Conservation (phyloP, 1,284 basidiomycete genomes). For the Violaceomyces palustris region DNA sequence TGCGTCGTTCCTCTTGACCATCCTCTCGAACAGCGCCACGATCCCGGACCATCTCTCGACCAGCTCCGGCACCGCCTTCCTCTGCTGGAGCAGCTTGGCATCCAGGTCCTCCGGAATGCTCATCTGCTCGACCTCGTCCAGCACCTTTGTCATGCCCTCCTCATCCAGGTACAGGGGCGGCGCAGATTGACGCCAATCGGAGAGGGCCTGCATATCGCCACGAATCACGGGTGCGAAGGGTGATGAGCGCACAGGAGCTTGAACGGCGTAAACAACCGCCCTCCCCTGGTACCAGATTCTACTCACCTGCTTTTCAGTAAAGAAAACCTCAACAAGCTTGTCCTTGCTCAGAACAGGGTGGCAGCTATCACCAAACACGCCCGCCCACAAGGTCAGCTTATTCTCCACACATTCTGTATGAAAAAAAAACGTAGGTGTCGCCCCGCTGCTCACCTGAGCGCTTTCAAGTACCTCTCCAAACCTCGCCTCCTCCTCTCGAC, state of each 20-base stretch:
- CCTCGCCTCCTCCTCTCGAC: slow-evolving; percentile 24
- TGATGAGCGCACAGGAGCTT: too few species aligned
- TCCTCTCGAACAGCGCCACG: slow-evolving; percentile 24
- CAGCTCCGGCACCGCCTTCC: slow-evolving; percentile 19
- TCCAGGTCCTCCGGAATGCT: slow-evolving; percentile 25
- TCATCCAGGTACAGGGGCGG: slow-evolving; percentile 28
- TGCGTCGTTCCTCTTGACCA: slow-evolving; percentile 27
- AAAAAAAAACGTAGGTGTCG: too few species aligned
- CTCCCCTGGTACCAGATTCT: too few species aligned
- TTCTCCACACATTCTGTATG: too few species aligned
- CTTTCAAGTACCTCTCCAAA: slow-evolving; percentile 23
- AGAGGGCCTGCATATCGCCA: too few species aligned
- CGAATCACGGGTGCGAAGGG: too few species aligned
- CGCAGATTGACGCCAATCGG: slow-evolving; percentile 18
- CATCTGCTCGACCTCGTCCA: slow-evolving; percentile 28
- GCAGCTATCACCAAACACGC: too few species aligned
- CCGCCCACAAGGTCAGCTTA: too few species aligned
- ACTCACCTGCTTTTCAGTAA: slow-evolving; percentile 12
- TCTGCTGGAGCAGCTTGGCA: slow-evolving; percentile 23
- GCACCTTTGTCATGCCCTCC: slow-evolving; percentile 17
- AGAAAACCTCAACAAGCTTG: slow-evolving; percentile 24
- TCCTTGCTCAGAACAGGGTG: slow-evolving; percentile 30
- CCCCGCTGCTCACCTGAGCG: slow-evolving; percentile 10
- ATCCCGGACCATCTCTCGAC: slow-evolving; percentile 27
- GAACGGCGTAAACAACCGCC: too few species aligned